A percentile compares a stretch with the other conserved stretches of the same genome.
phyloP scores from a whole-genome alignment of 352 stramenopile genomes.

The Phytophthora tubulina region DNA sequence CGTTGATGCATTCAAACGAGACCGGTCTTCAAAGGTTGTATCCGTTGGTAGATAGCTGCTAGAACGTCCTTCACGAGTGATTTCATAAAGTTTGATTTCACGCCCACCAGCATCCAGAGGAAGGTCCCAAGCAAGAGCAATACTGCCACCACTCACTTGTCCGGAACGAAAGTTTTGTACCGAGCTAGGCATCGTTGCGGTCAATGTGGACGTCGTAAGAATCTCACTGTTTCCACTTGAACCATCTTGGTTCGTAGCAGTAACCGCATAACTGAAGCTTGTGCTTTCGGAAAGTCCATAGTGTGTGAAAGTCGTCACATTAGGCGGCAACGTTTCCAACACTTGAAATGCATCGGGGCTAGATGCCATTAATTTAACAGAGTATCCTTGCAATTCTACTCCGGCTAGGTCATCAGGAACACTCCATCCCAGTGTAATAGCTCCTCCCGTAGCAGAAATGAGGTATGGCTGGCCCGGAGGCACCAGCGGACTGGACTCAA shows the following conservation, averaged over 20 bases:
- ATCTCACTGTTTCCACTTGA: conserved; percentile 38
- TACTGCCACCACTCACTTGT: conserved; percentile 34
- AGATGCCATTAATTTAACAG: conserved; percentile 33
- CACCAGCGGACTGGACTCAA: conserved; percentile 42
- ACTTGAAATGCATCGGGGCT: conserved; percentile 1
- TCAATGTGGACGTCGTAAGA: conserved; percentile 26
- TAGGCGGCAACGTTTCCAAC: conserved; percentile 9
- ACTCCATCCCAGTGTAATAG: conserved; percentile 57
- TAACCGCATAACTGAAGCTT: conserved; percentile 56
- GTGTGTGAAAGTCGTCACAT: conserved; percentile 45
- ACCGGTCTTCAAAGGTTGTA: conserved; percentile 45
- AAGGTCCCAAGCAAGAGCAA: conserved; percentile 52
- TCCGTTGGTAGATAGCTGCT: conserved; percentile 22
- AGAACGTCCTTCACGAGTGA: conserved; percentile 35
- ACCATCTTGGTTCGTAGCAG: conserved; percentile 62
- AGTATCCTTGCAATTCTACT: conserved; percentile 51
- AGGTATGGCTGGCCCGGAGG: conserved; percentile 35
- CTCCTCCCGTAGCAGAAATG: conserved; percentile 47
- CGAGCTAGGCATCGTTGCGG: conserved; percentile 28
- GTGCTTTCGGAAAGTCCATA: conserved; percentile 52
- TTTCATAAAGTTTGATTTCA: conserved; percentile 53
- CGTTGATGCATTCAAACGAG: conserved; percentile 37
- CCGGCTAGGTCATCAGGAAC: conserved; percentile 62
- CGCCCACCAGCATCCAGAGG: conserved; percentile 59
- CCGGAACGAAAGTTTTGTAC: conserved; percentile 33